A percentile compares a stretch with the other conserved stretches of the same genome.
These are phyloP conservation scores for Chrysanthemum lavandulifolium DNA, from an alignment of 129 eudicot species.

Conservation along the genomic window DNA sequence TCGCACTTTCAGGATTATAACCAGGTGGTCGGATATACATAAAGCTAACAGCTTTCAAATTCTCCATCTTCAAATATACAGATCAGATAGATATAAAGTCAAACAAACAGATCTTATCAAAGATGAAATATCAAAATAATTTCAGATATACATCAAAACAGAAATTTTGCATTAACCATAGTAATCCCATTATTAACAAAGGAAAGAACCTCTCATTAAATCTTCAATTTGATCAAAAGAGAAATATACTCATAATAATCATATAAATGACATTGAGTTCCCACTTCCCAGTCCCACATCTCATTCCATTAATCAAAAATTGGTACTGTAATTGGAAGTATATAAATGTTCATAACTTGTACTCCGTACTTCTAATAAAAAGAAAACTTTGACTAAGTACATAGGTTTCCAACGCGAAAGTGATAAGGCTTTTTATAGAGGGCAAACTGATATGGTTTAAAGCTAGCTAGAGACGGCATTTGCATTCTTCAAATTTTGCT, in stretches of 20 bases:
- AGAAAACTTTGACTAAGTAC: constrained; percentile 10
- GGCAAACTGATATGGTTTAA: too few species aligned
- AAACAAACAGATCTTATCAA: constrained; percentile 15
- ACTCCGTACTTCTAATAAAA: not conserved
- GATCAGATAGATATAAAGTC: constrained; percentile 20
- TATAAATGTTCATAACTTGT: not conserved
- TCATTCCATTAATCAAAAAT: too few species aligned
- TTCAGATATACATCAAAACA: constrained; percentile 15
- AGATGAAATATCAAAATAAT: constrained; percentile 8
- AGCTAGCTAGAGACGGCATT: constrained; percentile 14
- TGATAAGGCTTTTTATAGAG: not conserved
- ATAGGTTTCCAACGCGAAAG: constrained; percentile 13
- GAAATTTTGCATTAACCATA: constrained; percentile 2
- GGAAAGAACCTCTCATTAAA: not conserved
- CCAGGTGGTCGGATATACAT: constrained; percentile 21
- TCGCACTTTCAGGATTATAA: constrained; percentile 92
- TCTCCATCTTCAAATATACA: constrained; percentile 62
- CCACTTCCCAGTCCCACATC: too few species aligned
- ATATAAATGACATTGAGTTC: too few species aligned
- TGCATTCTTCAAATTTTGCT: not conserved
- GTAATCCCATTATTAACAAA: not conserved
- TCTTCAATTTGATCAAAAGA: not conserved
- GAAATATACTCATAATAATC: not conserved
- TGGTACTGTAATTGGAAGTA: not conserved
- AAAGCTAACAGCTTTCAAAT: constrained; percentile 77